Evolutionary conservation across 257 asterid genomes (phyloP).

Genomic region (Avicennia marina): DNA sequence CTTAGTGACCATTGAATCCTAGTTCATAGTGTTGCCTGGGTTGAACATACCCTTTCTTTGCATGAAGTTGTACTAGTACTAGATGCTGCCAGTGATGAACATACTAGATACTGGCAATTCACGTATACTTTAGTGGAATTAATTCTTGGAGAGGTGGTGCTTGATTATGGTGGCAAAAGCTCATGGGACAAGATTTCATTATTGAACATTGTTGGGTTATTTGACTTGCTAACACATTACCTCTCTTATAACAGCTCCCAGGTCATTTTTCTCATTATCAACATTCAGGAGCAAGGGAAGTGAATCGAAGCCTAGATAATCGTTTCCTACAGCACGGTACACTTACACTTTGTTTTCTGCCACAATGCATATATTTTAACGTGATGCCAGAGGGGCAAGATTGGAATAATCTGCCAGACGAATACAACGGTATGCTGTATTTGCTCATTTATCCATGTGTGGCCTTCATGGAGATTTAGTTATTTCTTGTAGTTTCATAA

Average conservation of each 20-base stretch:
- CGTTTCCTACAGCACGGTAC: constrained; percentile 14
- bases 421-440: constrained; percentile 17
- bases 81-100: no score
- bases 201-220: not conserved
- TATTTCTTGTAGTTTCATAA: constrained; percentile 26
- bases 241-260: constrained; percentile 41
- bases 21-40: no score
- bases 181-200: no score
- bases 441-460: constrained; percentile 24
- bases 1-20: no score
- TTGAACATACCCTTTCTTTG: no score
- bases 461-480: constrained; percentile 23
- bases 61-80: no score
- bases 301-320: constrained; percentile 54
- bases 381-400: constrained; percentile 20
- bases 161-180: not conserved
- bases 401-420: constrained; percentile 19
- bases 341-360: constrained; percentile 13
- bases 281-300: constrained; percentile 74
- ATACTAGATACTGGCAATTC: no score
- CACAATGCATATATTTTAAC: constrained; percentile 5
- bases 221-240: not conserved
- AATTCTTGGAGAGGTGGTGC: no score
- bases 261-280: constrained; percentile 64
- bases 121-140: no score